These are phyloP conservation scores for Galerina sulciceps DNA, from an alignment of 768 basidiomycete genomes.

Conservation along the genomic window DNA sequence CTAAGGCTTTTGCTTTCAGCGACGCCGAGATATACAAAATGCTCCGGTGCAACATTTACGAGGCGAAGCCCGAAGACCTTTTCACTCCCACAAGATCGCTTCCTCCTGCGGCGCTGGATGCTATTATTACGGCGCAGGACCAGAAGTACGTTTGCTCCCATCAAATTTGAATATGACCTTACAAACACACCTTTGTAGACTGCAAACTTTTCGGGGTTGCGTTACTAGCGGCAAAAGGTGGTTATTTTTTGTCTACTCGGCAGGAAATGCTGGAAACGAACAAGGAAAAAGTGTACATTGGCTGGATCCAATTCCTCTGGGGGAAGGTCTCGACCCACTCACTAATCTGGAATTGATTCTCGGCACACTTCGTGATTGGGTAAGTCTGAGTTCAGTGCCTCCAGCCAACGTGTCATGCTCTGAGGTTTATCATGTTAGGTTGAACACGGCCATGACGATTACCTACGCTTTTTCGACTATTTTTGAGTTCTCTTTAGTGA, in stretches of 20 bases:
- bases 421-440: conserved; percentile 9
- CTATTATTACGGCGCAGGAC: conserved; percentile 15
- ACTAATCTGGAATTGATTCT: conserved; percentile 18
- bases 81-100: conserved; percentile 9
- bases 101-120: conserved; percentile 16
- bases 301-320: conserved; percentile 15
- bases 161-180: conserved; percentile 3
- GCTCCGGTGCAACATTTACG: conserved; percentile 19
- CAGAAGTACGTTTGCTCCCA: conserved; percentile 8
- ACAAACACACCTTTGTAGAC: conserved; percentile 5
- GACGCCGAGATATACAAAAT: conserved; percentile 15
- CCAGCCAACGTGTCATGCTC: neutral
- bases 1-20: conserved; percentile 17
- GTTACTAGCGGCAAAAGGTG: conserved; percentile 18
- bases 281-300: conserved; percentile 14
- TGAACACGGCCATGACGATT: conserved; percentile 15
- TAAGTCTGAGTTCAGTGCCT: conserved; percentile 13
- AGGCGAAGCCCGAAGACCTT: conserved; percentile 19
- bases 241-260: conserved; percentile 16
- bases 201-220: conserved; percentile 18
- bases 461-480: conserved; percentile 13
- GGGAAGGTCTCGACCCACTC: conserved; percentile 10
- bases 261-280: neutral
- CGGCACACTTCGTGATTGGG: conserved; percentile 17
- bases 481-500: too few relatives aligned